Conservation (phyloP, 1,284 basidiomycete species). For the Trichosporon ovoides region DNA sequence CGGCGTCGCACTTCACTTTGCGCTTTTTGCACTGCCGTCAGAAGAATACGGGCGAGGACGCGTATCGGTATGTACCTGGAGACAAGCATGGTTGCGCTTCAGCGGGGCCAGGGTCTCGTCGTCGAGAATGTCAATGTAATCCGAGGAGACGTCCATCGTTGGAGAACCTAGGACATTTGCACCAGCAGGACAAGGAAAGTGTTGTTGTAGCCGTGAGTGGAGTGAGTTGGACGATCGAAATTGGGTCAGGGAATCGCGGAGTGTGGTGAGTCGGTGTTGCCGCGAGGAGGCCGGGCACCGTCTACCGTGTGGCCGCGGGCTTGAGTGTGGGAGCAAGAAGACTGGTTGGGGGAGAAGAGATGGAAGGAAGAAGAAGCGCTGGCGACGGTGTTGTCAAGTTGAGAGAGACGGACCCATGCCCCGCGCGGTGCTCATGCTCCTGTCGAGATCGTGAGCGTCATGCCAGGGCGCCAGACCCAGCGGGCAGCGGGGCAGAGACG, state of each 20-base stretch:
- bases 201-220: too few species aligned
- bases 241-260: too few species aligned
- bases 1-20: slow-evolving; percentile 45
- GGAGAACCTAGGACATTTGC: too few species aligned
- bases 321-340: too few species aligned
- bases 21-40: slow-evolving; percentile 41
- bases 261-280: too few species aligned
- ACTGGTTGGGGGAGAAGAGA: neutral
- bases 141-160: slow-evolving; percentile 21
- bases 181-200: too few species aligned
- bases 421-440: too few species aligned
- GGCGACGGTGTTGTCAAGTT: neutral
- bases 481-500: neutral
- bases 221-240: too few species aligned
- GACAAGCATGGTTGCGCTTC: slow-evolving; percentile 45
- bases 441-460: too few species aligned
- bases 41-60: neutral
- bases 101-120: slow-evolving; percentile 43
- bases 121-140: slow-evolving; percentile 31
- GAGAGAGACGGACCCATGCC: neutral
- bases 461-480: neutral
- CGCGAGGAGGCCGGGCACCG: too few species aligned
- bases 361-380: neutral
- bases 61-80: slow-evolving; percentile 17
- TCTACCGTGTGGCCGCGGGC: too few species aligned